These are phyloP conservation scores for Lentinula guzmanii DNA, from an alignment of 768 basidiomycete species.

Conservation along the genomic window DNA sequence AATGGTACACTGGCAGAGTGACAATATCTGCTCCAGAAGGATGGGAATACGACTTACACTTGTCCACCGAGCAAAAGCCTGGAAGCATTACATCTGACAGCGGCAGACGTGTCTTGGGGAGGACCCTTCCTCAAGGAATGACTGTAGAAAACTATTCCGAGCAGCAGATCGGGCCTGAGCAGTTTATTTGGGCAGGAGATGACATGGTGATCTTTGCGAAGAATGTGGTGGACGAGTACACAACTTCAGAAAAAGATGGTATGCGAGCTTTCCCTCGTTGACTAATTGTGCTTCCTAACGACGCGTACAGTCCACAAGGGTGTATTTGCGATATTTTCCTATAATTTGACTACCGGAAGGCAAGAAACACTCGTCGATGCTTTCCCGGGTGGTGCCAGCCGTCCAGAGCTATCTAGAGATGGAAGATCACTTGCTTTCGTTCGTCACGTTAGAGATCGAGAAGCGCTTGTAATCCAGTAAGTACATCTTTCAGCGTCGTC, in stretches of 20 bases:
- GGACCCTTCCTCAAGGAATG: constrained; percentile 58
- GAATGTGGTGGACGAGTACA: constrained; percentile 45
- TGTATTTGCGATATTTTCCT: constrained; percentile 62
- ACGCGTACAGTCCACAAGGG: constrained; percentile 53
- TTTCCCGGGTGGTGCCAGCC: constrained; percentile 63
- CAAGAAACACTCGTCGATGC: constrained; percentile 48
- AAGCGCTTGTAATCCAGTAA: constrained; percentile 67
- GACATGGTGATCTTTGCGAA: constrained; percentile 60
- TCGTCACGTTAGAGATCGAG: constrained; percentile 64
- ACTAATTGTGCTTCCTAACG: neutral
- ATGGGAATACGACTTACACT: constrained; percentile 59
- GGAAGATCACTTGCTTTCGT: constrained; percentile 69
- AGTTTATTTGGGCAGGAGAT: constrained; percentile 53
- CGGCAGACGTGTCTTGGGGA: constrained; percentile 50
- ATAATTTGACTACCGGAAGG: constrained; percentile 50
- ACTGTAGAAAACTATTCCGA: constrained; percentile 49
- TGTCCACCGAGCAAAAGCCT: constrained; percentile 17
- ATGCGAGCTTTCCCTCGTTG: neutral
- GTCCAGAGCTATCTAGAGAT: constrained; percentile 66
- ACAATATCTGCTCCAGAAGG: constrained; percentile 69
- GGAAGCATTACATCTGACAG: constrained; percentile 30
- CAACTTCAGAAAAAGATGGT: neutral
- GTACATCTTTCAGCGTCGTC: constrained; percentile 6
- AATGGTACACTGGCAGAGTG: constrained; percentile 65
- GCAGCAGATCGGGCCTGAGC: constrained; percentile 73